phyloP scores from a whole-genome alignment of 257 asterid genomes.

The Buddleja alternifolia region DNA sequence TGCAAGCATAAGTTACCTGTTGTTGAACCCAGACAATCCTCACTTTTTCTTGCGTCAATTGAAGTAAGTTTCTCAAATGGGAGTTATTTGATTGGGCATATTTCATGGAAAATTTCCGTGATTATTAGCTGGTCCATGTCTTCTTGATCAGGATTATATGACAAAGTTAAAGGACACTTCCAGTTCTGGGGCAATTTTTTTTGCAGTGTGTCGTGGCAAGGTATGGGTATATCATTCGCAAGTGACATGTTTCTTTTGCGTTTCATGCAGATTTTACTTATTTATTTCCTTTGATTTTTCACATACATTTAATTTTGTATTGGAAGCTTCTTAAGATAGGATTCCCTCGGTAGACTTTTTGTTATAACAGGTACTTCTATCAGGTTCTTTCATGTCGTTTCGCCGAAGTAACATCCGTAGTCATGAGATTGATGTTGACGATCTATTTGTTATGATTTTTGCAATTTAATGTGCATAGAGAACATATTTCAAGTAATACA shows the following conservation, averaged over 20 bases:
- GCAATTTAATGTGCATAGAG: neutral
- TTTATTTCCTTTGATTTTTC: neutral
- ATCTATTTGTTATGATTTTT: too few species aligned
- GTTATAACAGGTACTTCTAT: neutral
- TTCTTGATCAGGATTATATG: slow-evolving; percentile 80
- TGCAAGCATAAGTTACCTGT: slow-evolving; percentile 93
- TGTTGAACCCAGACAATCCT: slow-evolving; percentile 95
- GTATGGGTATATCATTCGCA: slow-evolving; percentile 46
- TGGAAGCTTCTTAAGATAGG: neutral
- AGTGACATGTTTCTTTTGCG: slow-evolving; percentile 23
- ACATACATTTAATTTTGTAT: neutral
- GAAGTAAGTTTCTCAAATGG: slow-evolving; percentile 55
- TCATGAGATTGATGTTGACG: too few species aligned
- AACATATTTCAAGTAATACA: too few species aligned
- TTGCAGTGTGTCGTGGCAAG: slow-evolving; percentile 99
- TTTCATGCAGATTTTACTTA: neutral
- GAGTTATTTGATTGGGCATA: slow-evolving; percentile 19
- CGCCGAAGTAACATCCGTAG: too few species aligned
- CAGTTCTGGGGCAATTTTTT: slow-evolving; percentile 84
- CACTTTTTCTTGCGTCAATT: slow-evolving; percentile 78
- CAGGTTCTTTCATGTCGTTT: neutral
- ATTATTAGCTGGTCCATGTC: slow-evolving; percentile 25
- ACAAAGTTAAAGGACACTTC: slow-evolving; percentile 68
- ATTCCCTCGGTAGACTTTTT: neutral
- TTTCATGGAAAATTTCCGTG: slow-evolving; percentile 13